phyloP scores from a whole-genome alignment of 1,139 yeast genomes.

The Geotrichum bryndzae region DNA sequence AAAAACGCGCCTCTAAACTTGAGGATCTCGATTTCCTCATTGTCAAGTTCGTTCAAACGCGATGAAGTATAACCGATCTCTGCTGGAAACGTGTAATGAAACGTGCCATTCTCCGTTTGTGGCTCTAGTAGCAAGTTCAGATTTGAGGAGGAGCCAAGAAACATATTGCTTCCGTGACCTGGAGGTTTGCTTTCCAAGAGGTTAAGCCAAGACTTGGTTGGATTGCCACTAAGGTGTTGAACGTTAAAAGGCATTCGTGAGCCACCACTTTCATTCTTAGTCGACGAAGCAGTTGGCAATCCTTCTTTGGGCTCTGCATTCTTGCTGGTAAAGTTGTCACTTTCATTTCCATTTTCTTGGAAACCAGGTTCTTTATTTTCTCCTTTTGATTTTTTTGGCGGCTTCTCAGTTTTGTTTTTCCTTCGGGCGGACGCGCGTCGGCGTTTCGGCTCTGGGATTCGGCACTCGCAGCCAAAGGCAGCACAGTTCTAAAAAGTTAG shows the following conservation, averaged over 20 bases:
- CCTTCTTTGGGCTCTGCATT: background rate
- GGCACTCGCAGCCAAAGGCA: conserved; percentile 70
- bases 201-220: conserved; percentile 6
- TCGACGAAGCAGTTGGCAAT: background rate
- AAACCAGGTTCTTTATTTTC: conserved; percentile 5
- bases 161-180: conserved; percentile 27
- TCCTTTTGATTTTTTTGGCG: conserved; percentile 27
- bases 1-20: conserved; percentile 66
- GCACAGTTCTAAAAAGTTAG: conserved; percentile 46
- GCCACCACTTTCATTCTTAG: background rate
- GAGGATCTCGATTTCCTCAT: conserved; percentile 63
- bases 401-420: conserved; percentile 24
- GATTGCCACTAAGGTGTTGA: background rate
- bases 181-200: conserved; percentile 5
- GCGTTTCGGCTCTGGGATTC: conserved; percentile 47
- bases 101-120: conserved; percentile 29
- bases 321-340: background rate
- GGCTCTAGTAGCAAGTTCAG: conserved; percentile 33
- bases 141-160: conserved; percentile 34
- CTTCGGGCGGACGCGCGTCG: conserved; percentile 28
- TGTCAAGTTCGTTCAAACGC: conserved; percentile 42
- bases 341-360: background rate
- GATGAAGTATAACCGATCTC: conserved; percentile 26
- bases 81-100: conserved; percentile 35
- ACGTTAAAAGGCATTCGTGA: conserved; percentile 3